Evolutionary conservation across 2,329 filamentous ascomycete genomes (phyloP).

Genomic region (Xylaria sp.): DNA sequence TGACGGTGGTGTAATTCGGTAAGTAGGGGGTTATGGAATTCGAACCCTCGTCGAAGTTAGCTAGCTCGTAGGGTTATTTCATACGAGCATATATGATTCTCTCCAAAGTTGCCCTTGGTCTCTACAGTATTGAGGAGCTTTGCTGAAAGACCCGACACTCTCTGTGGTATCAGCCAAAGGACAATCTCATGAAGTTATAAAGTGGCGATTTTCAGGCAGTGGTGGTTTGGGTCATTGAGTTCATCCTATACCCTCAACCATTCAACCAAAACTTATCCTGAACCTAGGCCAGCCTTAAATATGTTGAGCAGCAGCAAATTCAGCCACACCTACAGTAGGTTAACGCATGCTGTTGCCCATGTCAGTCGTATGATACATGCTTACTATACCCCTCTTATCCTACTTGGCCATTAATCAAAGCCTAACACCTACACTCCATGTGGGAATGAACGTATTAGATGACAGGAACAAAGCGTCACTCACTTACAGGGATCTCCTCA

Average conservation of each 20-base stretch:
- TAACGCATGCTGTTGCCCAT: not conserved
- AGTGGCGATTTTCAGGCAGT: not conserved
- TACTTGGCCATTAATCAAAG: not conserved
- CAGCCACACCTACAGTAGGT: not conserved
- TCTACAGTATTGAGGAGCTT: not conserved
- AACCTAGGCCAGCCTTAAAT: not conserved
- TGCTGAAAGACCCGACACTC: not conserved
- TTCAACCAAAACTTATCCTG: not conserved
- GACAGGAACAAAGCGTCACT: slow-evolving; percentile 19
- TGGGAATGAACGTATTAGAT: not conserved
- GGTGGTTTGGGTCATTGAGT: not conserved
- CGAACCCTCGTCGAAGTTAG: not conserved
- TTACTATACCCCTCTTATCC: not conserved
- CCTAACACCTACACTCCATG: not conserved
- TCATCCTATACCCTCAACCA: not conserved
- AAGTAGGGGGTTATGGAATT: not conserved
- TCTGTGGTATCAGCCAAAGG: not conserved
- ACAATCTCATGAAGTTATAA: not conserved
- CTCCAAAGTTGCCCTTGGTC: not conserved
- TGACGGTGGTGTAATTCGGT: not conserved
- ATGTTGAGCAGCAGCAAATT: not conserved
- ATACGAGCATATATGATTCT: not conserved
- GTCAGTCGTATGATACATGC: not conserved
- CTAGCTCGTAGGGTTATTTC: not conserved
- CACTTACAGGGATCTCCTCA: slow-evolving; percentile 4